These are phyloP conservation scores for Catharanthus roseus DNA, from an alignment of 257 asterid genomes.

Conservation along the genomic window DNA sequence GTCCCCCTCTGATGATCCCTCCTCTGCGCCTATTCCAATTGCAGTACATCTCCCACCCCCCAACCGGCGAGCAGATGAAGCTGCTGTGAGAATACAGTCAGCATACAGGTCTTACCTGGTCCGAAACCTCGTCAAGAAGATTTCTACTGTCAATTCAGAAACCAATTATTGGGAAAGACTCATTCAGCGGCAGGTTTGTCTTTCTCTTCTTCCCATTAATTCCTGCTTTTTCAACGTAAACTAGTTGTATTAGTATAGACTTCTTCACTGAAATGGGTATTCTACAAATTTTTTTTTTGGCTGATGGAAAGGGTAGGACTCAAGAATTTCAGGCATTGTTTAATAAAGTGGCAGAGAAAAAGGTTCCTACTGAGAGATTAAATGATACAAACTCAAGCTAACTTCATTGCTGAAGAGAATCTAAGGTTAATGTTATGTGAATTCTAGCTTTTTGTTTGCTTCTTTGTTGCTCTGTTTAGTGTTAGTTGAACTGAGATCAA, in stretches of 20 bases:
- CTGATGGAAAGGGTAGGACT: no score
- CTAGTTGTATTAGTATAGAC: no score
- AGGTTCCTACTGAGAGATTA: neutral
- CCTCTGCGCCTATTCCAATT: neutral
- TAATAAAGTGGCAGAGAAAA: neutral
- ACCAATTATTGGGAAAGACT: conserved; percentile 62
- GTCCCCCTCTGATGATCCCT: conserved; percentile 22
- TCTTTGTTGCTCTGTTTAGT: neutral
- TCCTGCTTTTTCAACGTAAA: neutral
- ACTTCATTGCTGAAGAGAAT: neutral
- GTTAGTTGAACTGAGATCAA: neutral
- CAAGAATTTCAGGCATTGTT: neutral
- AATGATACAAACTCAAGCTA: neutral
- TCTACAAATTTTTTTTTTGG: neutral
- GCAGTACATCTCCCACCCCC: conserved; percentile 13
- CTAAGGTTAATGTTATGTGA: neutral
- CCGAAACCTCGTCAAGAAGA: conserved; percentile 55
- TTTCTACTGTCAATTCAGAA: conserved; percentile 67
- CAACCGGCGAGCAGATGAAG: conserved; percentile 24
- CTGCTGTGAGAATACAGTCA: conserved; percentile 66
- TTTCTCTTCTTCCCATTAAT: neutral
- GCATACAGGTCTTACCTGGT: conserved; percentile 60
- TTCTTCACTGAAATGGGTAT: neutral
- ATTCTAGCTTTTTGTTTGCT: neutral
- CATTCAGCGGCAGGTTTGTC: conserved; percentile 75